These are phyloP conservation scores for Entomortierella beljakovae DNA, from an alignment of 192 early-diverging fungal species.

Conservation along the genomic window DNA sequence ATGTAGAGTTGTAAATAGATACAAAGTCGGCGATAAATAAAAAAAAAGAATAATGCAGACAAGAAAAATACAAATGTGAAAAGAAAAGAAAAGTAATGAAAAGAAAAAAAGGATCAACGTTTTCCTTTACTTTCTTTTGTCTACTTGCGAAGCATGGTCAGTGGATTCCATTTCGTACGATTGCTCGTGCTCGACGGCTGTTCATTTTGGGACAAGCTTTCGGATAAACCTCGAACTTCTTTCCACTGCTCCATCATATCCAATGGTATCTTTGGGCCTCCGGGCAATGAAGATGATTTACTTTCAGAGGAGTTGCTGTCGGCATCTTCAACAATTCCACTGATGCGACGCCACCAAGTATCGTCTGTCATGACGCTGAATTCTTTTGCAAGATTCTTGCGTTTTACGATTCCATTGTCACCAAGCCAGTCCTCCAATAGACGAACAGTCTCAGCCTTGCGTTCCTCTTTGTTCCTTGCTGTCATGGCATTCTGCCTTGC, in stretches of 20 bases:
- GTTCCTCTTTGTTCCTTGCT: slow-evolving; percentile 30
- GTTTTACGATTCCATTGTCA: slow-evolving; percentile 18
- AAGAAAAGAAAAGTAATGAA: too few relatives aligned
- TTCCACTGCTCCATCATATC: slow-evolving; percentile 30
- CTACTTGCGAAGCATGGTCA: slow-evolving; percentile 50
- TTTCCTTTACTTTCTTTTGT: background rate
- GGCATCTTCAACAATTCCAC: slow-evolving; percentile 37
- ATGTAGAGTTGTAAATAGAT: too few relatives aligned
- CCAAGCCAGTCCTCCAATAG: slow-evolving; percentile 45
- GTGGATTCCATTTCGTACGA: slow-evolving; percentile 27
- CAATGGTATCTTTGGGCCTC: slow-evolving; percentile 11
- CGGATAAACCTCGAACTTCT: slow-evolving; percentile 33
- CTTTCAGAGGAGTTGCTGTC: slow-evolving; percentile 5
- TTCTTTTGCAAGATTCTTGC: slow-evolving; percentile 38
- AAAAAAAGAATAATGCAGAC: too few relatives aligned
- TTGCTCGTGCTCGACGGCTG: slow-evolving; percentile 8
- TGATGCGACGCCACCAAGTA: slow-evolving; percentile 40
- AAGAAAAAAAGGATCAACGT: background rate
- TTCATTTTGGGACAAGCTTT: slow-evolving; percentile 5
- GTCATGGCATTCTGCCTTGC: slow-evolving; percentile 19
- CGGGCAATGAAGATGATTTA: background rate
- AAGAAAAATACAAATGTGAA: too few relatives aligned
- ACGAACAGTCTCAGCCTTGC: slow-evolving; percentile 30
- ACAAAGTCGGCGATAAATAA: too few relatives aligned
- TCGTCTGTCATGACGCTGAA: slow-evolving; percentile 6